Evolutionary conservation across 352 stramenopile species (phyloP).

Genomic region (Chrysophaeum taylorii): DNA sequence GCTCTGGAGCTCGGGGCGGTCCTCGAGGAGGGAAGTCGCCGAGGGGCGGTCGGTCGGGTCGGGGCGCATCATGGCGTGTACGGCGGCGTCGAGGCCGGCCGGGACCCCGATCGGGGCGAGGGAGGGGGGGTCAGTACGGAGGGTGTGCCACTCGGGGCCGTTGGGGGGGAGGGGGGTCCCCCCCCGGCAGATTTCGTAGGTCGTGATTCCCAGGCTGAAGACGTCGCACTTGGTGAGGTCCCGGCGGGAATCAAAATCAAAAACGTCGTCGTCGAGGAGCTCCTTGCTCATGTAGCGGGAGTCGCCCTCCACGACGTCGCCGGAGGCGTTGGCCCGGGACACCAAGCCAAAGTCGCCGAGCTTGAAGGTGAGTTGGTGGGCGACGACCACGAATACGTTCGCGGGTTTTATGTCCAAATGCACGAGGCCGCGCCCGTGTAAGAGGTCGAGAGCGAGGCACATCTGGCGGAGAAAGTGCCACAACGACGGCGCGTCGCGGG

Average conservation of each 20-base stretch:
- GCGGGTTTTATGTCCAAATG: slow-evolving; percentile 85
- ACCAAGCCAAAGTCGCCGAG: slow-evolving; percentile 85
- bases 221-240: slow-evolving; percentile 64
- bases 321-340: slow-evolving; percentile 36
- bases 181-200: slow-evolving; percentile 58
- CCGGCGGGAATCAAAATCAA: slow-evolving; percentile 29
- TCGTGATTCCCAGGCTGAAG: slow-evolving; percentile 76
- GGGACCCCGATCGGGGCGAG: not conserved
- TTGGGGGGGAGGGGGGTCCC: slow-evolving; percentile 45
- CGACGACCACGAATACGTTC: slow-evolving; percentile 47
- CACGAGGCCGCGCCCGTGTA: slow-evolving; percentile 72
- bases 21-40: not conserved
- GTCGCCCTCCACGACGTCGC: slow-evolving; percentile 78
- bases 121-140: slow-evolving; percentile 35
- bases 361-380: slow-evolving; percentile 43
- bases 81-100: not conserved
- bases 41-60: not conserved
- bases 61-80: slow-evolving; percentile 6
- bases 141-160: slow-evolving; percentile 53
- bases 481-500: slow-evolving; percentile 29
- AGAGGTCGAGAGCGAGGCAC: slow-evolving; percentile 59
- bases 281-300: slow-evolving; percentile 76
- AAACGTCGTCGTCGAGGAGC: slow-evolving; percentile 53
- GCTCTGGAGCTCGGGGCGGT: not conserved
- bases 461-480: slow-evolving; percentile 49